Evolutionary conservation across 1,284 basidiomycete genomes (phyloP).

Genomic region (Rhodotorula sp.): DNA sequence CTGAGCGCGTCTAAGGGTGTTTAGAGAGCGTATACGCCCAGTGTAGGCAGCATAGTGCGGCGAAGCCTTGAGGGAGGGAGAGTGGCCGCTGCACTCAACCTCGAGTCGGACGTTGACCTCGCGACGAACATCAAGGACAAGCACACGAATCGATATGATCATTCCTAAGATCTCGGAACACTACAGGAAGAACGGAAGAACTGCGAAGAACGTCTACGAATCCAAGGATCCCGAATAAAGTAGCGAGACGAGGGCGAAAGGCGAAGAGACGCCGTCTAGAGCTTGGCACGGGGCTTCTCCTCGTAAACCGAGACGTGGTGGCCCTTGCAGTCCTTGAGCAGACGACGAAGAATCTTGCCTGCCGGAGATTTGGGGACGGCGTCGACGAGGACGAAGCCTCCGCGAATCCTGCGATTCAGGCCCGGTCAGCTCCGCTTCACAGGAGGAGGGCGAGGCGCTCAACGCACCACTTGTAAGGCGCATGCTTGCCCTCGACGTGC

Average conservation of each 20-base stretch:
- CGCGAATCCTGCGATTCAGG: conserved; percentile 31
- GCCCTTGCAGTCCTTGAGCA: conserved; percentile 40
- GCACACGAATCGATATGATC: background rate
- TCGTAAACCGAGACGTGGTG: conserved; percentile 34
- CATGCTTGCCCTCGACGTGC: conserved; percentile 38
- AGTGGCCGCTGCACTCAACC: too few relatives aligned
- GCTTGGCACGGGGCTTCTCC: conserved; percentile 36
- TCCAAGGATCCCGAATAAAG: background rate
- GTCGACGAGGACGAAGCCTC: conserved; percentile 35
- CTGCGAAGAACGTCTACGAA: background rate
- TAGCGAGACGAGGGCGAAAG: background rate
- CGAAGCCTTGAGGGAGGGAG: too few relatives aligned
- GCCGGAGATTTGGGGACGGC: conserved; percentile 35
- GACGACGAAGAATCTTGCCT: conserved; percentile 37
- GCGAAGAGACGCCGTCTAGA: conserved; percentile 4
- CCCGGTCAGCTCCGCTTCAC: background rate
- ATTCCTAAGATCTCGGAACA: background rate
- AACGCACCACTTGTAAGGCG: conserved; percentile 40
- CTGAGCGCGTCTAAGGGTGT: too few relatives aligned
- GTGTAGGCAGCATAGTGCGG: background rate
- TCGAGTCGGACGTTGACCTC: too few relatives aligned
- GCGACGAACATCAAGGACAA: background rate
- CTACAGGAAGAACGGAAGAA: background rate
- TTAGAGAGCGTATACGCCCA: too few relatives aligned
- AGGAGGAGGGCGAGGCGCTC: background rate